Evolutionary conservation across 1,139 yeast species (phyloP).

Genomic region (Diutina sp.): DNA sequence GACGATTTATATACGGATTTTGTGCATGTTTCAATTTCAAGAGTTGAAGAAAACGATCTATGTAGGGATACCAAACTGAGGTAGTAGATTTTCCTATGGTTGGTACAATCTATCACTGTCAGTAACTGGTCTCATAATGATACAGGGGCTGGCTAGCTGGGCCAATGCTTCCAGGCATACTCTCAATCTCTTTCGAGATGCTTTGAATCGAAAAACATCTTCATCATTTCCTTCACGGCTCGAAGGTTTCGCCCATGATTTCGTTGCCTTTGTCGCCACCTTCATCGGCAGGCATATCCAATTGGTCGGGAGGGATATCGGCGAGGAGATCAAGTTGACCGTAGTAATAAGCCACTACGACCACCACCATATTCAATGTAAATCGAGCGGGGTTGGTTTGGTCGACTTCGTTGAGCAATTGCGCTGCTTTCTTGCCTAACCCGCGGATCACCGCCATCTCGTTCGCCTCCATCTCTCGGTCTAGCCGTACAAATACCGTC

Average conservation of each 20-base stretch:
- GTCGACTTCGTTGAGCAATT: not conserved
- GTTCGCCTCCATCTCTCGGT: slow-evolving; percentile 1
- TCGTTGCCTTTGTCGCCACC: too few relatives aligned
- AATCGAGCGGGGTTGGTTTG: not conserved
- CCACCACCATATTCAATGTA: not conserved
- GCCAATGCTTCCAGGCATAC: too few relatives aligned
- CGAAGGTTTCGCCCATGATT: not conserved
- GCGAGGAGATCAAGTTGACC: not conserved
- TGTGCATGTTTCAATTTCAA: not conserved
- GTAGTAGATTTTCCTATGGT: too few relatives aligned
- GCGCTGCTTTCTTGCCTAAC: not conserved
- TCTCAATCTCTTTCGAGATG: too few relatives aligned
- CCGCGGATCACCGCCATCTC: not conserved
- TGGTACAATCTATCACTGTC: too few relatives aligned
- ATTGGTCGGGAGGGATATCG: not conserved
- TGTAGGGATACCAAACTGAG: too few relatives aligned
- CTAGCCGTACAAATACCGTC: slow-evolving; percentile 1
- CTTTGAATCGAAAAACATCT: too few relatives aligned
- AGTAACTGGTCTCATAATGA: too few relatives aligned
- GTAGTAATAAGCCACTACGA: not conserved
- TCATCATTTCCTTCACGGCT: too few relatives aligned
- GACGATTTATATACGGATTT: not conserved
- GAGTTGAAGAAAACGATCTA: not conserved
- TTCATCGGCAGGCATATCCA: not conserved
- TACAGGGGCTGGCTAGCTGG: too few relatives aligned